A percentile compares a stretch with the other conserved stretches of the same genome.
phyloP scores from a whole-genome alignment of 495 filamentous ascomycete genomes.

The Neurospora tetrasperma region DNA sequence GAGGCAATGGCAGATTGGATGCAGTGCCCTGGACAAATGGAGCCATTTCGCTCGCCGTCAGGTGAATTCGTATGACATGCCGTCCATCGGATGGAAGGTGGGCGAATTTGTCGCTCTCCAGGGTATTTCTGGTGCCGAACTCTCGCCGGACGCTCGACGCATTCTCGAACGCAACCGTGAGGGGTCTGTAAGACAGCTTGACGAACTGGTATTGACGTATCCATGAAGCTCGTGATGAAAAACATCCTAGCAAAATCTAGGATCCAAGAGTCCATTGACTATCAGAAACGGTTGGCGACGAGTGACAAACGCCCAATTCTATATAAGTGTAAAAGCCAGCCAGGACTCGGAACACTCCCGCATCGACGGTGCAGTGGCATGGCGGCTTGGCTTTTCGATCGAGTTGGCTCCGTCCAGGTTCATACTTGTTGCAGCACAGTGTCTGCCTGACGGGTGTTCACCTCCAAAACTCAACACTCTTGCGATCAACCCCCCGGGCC shows the following conservation, averaged over 20 bases:
- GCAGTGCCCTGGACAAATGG: background rate
- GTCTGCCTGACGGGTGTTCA: background rate
- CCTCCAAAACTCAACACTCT: background rate
- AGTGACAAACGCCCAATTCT: background rate
- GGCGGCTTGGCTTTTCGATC: background rate
- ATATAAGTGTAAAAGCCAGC: background rate
- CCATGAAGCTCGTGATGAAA: background rate
- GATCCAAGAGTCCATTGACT: background rate
- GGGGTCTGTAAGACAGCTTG: background rate
- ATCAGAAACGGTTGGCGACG: background rate
- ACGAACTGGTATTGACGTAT: background rate
- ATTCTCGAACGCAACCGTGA: background rate
- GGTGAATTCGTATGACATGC: slow-evolving; percentile 1
- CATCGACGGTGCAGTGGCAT: background rate
- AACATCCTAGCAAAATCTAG: background rate
- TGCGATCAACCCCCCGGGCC: background rate
- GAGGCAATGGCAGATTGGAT: background rate
- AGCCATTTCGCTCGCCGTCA: background rate
- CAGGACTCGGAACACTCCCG: background rate
- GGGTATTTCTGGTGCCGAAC: background rate
- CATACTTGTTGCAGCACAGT: background rate
- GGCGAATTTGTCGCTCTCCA: background rate
- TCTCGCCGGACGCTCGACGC: background rate
- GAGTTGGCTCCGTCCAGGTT: background rate
- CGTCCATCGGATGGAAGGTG: background rate